Conservation (phyloP, 106 monocot species). For the Platanthera zijinensis region DNA sequence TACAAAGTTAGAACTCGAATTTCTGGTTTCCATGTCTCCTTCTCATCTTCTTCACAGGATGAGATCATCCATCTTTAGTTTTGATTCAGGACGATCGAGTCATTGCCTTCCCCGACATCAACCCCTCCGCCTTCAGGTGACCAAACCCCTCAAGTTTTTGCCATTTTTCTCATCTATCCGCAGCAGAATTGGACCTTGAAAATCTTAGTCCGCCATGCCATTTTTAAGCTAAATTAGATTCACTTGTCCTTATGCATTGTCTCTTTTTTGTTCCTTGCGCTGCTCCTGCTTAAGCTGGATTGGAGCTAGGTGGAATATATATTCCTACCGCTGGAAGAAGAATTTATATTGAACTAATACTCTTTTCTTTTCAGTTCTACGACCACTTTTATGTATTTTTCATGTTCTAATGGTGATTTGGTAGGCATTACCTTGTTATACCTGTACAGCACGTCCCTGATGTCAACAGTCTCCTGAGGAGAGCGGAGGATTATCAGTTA, state of each 20-base stretch:
- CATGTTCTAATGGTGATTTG: constrained; percentile 6
- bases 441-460: constrained; percentile 74
- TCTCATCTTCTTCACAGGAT: not conserved
- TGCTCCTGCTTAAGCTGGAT: no score
- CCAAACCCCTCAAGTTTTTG: not conserved
- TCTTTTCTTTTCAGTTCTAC: not conserved
- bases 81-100: constrained; percentile 46
- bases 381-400: not conserved
- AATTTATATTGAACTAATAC: not conserved
- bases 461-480: constrained; percentile 48
- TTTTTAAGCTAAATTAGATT: constrained; percentile 2
- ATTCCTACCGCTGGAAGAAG: no score
- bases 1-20: constrained; percentile 34
- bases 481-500: constrained; percentile 60
- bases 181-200: no score
- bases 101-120: constrained; percentile 69
- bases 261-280: not conserved
- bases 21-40: not conserved
- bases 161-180: not conserved
- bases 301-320: no score
- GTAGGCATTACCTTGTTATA: constrained; percentile 85
- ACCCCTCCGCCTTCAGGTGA: constrained; percentile 74
- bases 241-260: not conserved
- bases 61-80: no score
- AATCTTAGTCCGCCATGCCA: not conserved